phyloP scores from a whole-genome alignment of 2,329 filamentous ascomycete genomes.

The Pseudocercospora cruenta region DNA sequence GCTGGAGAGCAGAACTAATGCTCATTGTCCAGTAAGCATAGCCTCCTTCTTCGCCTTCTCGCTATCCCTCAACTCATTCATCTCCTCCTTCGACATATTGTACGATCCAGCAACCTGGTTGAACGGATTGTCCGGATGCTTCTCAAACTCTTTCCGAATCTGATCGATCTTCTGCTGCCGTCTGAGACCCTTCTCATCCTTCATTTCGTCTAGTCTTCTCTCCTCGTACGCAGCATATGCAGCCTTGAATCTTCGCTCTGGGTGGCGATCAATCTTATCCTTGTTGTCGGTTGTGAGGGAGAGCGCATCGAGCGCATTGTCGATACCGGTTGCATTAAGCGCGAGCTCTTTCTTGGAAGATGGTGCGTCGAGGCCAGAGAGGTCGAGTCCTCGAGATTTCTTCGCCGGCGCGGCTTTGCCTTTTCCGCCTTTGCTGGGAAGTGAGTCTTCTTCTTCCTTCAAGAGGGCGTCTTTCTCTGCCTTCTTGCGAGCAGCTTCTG shows the following conservation, averaged over 20 bases:
- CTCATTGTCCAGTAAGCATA: constrained; percentile 25
- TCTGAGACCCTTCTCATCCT: constrained; percentile 78
- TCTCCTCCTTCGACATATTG: constrained; percentile 78
- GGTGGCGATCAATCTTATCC: constrained; percentile 83
- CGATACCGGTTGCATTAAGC: constrained; percentile 84
- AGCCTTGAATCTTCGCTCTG: constrained; percentile 83
- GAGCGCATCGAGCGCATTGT: constrained; percentile 89
- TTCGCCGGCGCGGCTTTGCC: constrained; percentile 65
- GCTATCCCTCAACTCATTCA: constrained; percentile 63
- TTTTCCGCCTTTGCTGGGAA: constrained; percentile 66
- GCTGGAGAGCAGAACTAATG: background rate
- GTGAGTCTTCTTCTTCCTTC: constrained; percentile 77
- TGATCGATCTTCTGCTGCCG: constrained; percentile 82
- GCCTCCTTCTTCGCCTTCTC: constrained; percentile 38
- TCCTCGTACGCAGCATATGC: constrained; percentile 84
- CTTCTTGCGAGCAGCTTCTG: constrained; percentile 82
- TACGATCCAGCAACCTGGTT: constrained; percentile 79
- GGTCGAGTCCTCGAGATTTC: constrained; percentile 68
- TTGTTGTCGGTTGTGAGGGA: constrained; percentile 63
- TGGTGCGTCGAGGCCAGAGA: constrained; percentile 70
- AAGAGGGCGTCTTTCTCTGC: constrained; percentile 85
- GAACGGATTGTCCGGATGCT: constrained; percentile 91
- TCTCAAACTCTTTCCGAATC: constrained; percentile 91
- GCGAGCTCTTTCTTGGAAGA: constrained; percentile 56
- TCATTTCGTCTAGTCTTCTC: constrained; percentile 79